A percentile compares a stretch with the other conserved stretches of the same genome.
Evolutionary conservation across 2,329 filamentous ascomycete genomes (phyloP).

Genomic region (Nemania sp.): DNA sequence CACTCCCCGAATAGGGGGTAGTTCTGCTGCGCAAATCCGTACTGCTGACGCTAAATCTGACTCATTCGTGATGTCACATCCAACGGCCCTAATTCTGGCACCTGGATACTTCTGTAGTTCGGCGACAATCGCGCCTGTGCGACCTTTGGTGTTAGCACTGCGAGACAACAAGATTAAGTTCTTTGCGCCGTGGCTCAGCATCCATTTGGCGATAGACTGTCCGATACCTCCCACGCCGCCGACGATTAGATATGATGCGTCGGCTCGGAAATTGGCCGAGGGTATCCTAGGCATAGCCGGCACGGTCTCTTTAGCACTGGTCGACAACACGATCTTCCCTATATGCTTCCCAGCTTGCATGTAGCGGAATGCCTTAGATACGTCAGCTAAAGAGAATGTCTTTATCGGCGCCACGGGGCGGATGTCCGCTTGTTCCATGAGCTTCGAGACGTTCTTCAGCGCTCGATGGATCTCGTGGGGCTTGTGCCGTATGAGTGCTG

Average conservation of each 20-base stretch:
- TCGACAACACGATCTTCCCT: slow-evolving; percentile 44
- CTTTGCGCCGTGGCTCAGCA: slow-evolving; percentile 40
- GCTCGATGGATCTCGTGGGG: too few relatives aligned
- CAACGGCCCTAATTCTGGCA: slow-evolving; percentile 21
- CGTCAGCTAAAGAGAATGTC: slow-evolving; percentile 33
- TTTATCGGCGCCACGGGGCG: slow-evolving; percentile 38
- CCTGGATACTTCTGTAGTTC: slow-evolving; percentile 24
- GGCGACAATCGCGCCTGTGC: slow-evolving; percentile 31
- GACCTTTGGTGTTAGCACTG: slow-evolving; percentile 38
- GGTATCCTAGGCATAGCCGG: slow-evolving; percentile 26
- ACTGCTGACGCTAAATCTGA: slow-evolving; percentile 19
- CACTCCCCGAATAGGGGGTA: slow-evolving; percentile 27
- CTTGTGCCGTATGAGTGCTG: too few relatives aligned
- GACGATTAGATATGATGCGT: slow-evolving; percentile 42
- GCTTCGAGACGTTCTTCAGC: slow-evolving; percentile 11
- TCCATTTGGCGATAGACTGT: slow-evolving; percentile 39
- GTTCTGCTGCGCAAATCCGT: too few relatives aligned
- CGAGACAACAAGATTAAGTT: slow-evolving; percentile 38
- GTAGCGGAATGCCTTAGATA: slow-evolving; percentile 36
- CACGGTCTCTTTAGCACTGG: slow-evolving; percentile 29
- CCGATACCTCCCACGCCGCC: slow-evolving; percentile 45
- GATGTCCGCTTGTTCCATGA: slow-evolving; percentile 28
- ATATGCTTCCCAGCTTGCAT: slow-evolving; percentile 43
- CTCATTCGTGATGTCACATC: slow-evolving; percentile 30
- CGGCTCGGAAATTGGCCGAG: slow-evolving; percentile 24